Base-by-base conservation (phyloP, 2,329 filamentous ascomycete genomes). In the Paecilomyces niveus region DNA sequence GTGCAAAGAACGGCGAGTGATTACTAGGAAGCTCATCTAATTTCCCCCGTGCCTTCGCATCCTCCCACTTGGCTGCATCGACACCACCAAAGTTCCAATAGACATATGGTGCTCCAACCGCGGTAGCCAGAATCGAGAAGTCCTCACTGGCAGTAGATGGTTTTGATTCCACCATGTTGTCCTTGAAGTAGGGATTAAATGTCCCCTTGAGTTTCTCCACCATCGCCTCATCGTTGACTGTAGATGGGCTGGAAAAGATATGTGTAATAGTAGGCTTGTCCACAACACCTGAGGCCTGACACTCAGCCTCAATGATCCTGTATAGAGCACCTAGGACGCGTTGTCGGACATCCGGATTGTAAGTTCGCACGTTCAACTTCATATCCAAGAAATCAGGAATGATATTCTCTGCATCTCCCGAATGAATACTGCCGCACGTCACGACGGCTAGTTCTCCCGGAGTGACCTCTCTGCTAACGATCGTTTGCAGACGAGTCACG, bases 1-100 rank as follows among this genome's bases (percentile, higher is more conserved):
- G 84, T 51, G 80, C 80, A 71, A 86, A 87, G 60, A 76, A 77
- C 0, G 81, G 78, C 62, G 77, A 82, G 66, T 87, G 84, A 61
- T 86, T 87, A 4, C 77, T 78, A 0, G 84, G 83, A 24, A 85
- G 72, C 53, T 77, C 78, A 63, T 76, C 68, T 61, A 80, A 70
- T 58, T 62, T 74, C 0, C 77, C 81, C 51, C 79, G 77, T 53
- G 69, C 72, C 63, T 78, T 76, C 51, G 74, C 74, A 59, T 77
- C 70, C 64, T 85, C 80, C 75, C 78, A 85, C 5, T 72, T 61
- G 59, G 75, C 70, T 0, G 71, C 68, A 58, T 82, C 79, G 10
- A 76, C 75, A 0, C 83, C 82, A 1, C 84, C 84, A 67, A 81
- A 85, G 63, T 78, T 71, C 72, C 81, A 85, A 67, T 84, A 85